Base-by-base conservation (phyloP, 2,329 filamentous ascomycete species). In the Monosporascus sp. region DNA sequence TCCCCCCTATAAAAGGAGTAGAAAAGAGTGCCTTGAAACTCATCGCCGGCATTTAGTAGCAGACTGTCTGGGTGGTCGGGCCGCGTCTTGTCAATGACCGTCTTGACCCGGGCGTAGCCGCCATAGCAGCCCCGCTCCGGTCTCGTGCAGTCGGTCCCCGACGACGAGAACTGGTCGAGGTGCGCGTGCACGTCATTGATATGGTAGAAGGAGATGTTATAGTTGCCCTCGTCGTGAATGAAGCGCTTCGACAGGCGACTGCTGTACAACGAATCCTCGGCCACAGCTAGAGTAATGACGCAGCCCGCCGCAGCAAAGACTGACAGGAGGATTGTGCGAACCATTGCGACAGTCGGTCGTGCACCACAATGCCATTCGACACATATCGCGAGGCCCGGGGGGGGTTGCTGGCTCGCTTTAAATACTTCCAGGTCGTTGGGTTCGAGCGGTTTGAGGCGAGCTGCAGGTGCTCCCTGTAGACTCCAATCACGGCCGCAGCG, bases 181-280 rank as follows among this genome's bases (percentile, higher is more conserved):
- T 87, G 84, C 15, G 84, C 78, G 64, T 87, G 84, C 15, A 87
- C 81, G 63, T 87, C 84, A 63, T 87, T 87, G 73, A 87, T 76
- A 65, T 87, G 84, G 69, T 85, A 86, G 70, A 87, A 85, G 6
- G 83, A 80, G 53, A 82, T 76, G 63, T 81, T 81, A 64, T 75
- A 81, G 59, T 81, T 73, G 37, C 77, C 78, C 4, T 72, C 63
- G 24, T 66, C 65, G 58, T 80, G 74, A 47, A 78, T 67, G 55
- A 73, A 76, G 37, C 79, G 76, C 70, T 79, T 82, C 41, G 64
- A 60, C 41, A 78, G 58, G 37, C 74, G 74, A 58, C 70, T 70
- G 66, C 77, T 81, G 61, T 75, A 71, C 25, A 82, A 69, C 14
- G 71, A 71, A 61, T 81, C 78, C 51, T 77, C 74, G 41, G 69